Evolutionary conservation across 2,329 filamentous ascomycete genomes (phyloP).

Genomic region (Zopfia rhizophila): DNA sequence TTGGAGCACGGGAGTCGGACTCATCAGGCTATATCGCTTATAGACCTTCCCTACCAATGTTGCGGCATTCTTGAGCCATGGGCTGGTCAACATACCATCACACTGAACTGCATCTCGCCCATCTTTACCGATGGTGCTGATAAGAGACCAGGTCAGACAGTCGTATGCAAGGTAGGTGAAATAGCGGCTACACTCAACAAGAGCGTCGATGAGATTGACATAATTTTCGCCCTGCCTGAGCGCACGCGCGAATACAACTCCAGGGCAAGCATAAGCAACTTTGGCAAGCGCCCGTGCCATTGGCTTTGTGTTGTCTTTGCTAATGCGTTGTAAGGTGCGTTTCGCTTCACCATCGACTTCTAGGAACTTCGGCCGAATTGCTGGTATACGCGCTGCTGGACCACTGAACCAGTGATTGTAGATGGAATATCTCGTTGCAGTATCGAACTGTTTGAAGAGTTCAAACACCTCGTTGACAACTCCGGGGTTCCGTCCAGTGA

Average conservation of each 20-base stretch:
- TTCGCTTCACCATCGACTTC: slow-evolving; percentile 81
- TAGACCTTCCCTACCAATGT: slow-evolving; percentile 93
- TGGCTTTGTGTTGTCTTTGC: slow-evolving; percentile 82
- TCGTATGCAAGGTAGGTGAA: slow-evolving; percentile 94
- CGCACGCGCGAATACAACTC: slow-evolving; percentile 88
- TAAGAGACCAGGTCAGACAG: slow-evolving; percentile 89
- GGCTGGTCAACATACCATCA: slow-evolving; percentile 80
- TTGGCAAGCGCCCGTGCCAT: slow-evolving; percentile 93
- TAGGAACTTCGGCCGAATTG: slow-evolving; percentile 82
- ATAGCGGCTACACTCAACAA: slow-evolving; percentile 93
- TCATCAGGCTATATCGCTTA: slow-evolving; percentile 83
- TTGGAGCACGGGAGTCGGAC: slow-evolving; percentile 84
- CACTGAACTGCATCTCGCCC: slow-evolving; percentile 69
- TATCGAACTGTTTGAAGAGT: slow-evolving; percentile 81
- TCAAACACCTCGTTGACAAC: slow-evolving; percentile 88
- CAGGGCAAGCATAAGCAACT: slow-evolving; percentile 89
- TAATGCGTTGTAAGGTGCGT: slow-evolving; percentile 87
- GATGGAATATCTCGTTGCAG: slow-evolving; percentile 81
- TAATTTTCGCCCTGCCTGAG: slow-evolving; percentile 93
- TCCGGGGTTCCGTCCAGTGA: slow-evolving; percentile 85
- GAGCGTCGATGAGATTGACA: slow-evolving; percentile 91
- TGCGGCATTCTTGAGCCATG: slow-evolving; percentile 90
- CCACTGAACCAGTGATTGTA: slow-evolving; percentile 95
- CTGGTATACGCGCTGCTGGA: slow-evolving; percentile 77
- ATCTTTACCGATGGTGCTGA: slow-evolving; percentile 73